Evolutionary conservation across 2,329 filamentous ascomycete species (phyloP), one percentile per base, ranked within the genome.

Genomic region (Diplodia corticola): DNA sequence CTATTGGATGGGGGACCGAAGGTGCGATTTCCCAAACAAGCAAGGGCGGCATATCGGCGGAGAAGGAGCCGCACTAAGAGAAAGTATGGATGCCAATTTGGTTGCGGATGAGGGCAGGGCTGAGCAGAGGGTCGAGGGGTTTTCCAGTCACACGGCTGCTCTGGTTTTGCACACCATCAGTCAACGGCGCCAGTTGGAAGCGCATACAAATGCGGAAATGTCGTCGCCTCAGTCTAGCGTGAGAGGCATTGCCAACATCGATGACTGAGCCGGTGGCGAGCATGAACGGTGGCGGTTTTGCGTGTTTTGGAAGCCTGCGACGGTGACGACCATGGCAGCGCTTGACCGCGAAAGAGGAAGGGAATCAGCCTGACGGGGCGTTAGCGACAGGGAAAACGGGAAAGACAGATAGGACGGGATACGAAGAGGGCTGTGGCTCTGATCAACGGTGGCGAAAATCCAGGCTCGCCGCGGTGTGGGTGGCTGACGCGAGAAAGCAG

Each of bases 401-500:
- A 9, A n/a, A 60, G 40, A 24, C 37, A 59, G 24, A 59, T 12
- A 15, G 33, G 20, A 44, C 50, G 26, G 35, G 55, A 61, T 22
- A 61, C 28, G 37, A 26, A 46, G 28, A 60, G 13, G 40, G 40
- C 26, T 35, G 40, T 28, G 57, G 30, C 40, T 33, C 6, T 9
- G n/a, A 5, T 12, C 15, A 26, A 44, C n/a, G 28, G 57, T 20
- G 40, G 44, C 37, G 28, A 49, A 22, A 48, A 33, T 22, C 22
- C 17, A 30, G 26, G 37, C 35, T 30, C 24, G 26, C 10, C 15
- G n/a, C 24, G 9, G 33, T 22, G 55, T 13, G 15, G 55, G 37
- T 60, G 55, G 55, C 40, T 60, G 55, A 60, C 40, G 57, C 57
- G 44, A 49, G 57, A n/a, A 48, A 7, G 15, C 40, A n/a, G n/a